These are phyloP conservation scores for Lepidium africanum DNA, from an alignment of 345 rosid genomes.

Conservation along the genomic window DNA sequence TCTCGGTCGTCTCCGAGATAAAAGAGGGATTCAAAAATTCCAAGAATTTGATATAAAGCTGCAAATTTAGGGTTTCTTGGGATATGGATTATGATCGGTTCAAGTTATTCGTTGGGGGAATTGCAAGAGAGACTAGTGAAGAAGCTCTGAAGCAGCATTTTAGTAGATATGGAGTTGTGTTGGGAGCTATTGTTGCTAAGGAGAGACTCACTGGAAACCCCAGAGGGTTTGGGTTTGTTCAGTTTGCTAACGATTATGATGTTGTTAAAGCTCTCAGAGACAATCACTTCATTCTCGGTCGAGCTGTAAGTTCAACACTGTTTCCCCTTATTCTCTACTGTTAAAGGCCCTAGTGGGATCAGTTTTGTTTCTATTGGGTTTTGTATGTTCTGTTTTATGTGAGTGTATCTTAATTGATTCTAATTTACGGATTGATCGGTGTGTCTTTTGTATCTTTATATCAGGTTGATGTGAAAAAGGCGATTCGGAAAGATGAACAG, in stretches of 20 bases:
- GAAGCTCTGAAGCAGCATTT: constrained; percentile 49
- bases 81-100: constrained; percentile 45
- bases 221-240: constrained; percentile 72
- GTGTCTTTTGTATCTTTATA: not conserved
- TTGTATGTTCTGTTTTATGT: not conserved
- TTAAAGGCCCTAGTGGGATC: not conserved
- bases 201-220: constrained; percentile 38
- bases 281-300: constrained; percentile 58
- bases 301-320: constrained; percentile 44
- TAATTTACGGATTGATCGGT: not conserved
- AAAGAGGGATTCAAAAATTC: not conserved
- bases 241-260: constrained; percentile 40
- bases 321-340: not conserved
- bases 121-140: constrained; percentile 54
- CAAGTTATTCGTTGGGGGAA: constrained; percentile 71
- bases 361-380: constrained; percentile 7
- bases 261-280: constrained; percentile 53
- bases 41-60: constrained; percentile 8
- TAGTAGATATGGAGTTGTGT: constrained; percentile 56
- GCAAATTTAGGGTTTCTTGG: constrained; percentile 19
- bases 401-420: not conserved
- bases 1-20: not conserved
- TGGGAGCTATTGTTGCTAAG: constrained; percentile 42
- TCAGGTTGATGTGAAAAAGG: constrained; percentile 58
- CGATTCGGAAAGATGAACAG: constrained; percentile 40